Evolutionary conservation across 768 basidiomycete species (phyloP).

Genomic region (Russula abietina): DNA sequence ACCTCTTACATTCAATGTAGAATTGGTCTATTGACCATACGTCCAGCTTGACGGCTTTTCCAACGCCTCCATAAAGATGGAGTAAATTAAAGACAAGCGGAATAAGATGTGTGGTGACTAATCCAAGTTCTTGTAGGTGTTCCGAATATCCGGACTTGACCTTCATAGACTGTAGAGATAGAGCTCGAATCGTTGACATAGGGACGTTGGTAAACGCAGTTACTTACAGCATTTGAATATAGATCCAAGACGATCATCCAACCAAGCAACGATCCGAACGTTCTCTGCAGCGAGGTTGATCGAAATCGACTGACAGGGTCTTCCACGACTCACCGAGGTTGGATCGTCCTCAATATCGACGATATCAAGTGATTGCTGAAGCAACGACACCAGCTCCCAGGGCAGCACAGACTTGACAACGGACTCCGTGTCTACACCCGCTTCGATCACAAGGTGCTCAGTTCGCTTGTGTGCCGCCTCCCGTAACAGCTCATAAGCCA

Average conservation of each 20-base stretch:
- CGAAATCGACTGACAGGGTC: background rate
- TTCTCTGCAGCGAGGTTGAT: conserved; percentile 31
- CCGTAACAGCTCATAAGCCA: conserved; percentile 67
- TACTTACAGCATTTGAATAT: conserved; percentile 74
- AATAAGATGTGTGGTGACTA: conserved; percentile 62
- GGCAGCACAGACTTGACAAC: conserved; percentile 54
- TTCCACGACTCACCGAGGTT: conserved; percentile 8
- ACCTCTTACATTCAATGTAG: conserved; percentile 56
- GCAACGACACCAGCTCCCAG: conserved; percentile 53
- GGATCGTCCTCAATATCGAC: conserved; percentile 39
- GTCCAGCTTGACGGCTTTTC: conserved; percentile 73
- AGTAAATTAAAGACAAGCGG: conserved; percentile 66
- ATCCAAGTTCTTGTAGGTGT: conserved; percentile 64
- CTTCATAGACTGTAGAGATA: conserved; percentile 63
- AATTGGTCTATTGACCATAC: conserved; percentile 83
- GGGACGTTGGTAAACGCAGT: no score
- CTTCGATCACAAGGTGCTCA: conserved; percentile 80
- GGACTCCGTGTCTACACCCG: conserved; percentile 68
- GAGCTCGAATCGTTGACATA: conserved; percentile 6
- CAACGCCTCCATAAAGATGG: conserved; percentile 55
- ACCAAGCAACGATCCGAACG: conserved; percentile 66
- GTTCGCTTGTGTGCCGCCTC: conserved; percentile 69
- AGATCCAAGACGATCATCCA: conserved; percentile 90
- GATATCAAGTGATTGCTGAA: conserved; percentile 44
- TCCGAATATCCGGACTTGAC: conserved; percentile 82